Percentiles rank a stretch among this genome's conserved stretches.
phyloP scores from a whole-genome alignment of 1,284 basidiomycete genomes.

The Flammula alnicola region DNA sequence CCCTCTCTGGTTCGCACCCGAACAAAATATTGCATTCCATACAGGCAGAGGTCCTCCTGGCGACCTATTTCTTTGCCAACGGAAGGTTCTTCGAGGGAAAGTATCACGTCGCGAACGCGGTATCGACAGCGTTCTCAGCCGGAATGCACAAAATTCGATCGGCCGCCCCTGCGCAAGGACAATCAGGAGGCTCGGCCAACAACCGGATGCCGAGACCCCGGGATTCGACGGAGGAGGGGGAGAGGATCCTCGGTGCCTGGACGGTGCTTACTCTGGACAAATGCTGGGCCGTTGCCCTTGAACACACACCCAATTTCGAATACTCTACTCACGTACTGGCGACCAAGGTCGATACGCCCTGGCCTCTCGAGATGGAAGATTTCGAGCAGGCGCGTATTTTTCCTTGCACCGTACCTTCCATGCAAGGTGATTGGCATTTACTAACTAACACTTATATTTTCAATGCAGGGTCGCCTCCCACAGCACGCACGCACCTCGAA shows the following conservation, averaged over 20 bases:
- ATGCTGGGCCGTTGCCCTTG: constrained; percentile 35
- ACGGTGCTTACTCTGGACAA: constrained; percentile 36
- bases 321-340: constrained; percentile 23
- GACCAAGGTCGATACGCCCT: constrained; percentile 32
- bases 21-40: constrained; percentile 46
- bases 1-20: constrained; percentile 35
- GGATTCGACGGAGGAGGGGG: constrained; percentile 35
- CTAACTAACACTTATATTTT: too few relatives aligned
- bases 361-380: constrained; percentile 35
- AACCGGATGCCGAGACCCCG: constrained; percentile 26
- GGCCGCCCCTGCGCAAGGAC: constrained; percentile 5
- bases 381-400: constrained; percentile 25
- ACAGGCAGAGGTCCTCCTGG: constrained; percentile 58
- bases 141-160: constrained; percentile 42
- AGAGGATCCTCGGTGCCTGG: constrained; percentile 36
- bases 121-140: constrained; percentile 39
- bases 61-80: constrained; percentile 50
- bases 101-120: constrained; percentile 43
- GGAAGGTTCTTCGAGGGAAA: constrained; percentile 43
- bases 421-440: neutral
- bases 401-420: too few relatives aligned
- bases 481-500: constrained; percentile 27
- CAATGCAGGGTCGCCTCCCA: constrained; percentile 30
- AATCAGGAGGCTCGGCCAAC: constrained; percentile 5
- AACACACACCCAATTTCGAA: constrained; percentile 26